Conservation (phyloP, 257 asterid species). For the Verbena officinalis region DNA sequence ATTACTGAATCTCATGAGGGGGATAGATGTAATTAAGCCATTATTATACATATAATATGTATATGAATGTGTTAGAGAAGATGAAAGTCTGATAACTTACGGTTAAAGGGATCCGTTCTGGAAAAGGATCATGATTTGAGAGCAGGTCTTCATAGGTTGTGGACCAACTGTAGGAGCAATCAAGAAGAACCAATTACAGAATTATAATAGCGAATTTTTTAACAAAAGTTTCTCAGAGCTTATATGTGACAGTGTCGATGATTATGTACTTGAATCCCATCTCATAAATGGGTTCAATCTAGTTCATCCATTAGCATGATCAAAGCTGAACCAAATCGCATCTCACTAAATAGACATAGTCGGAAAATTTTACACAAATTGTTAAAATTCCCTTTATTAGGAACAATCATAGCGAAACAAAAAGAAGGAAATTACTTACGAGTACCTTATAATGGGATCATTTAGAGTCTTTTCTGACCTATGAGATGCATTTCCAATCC, state of each 20-base stretch:
- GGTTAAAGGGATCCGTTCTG: slow-evolving; percentile 68
- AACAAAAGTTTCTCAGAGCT: too few relatives aligned
- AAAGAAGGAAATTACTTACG: neutral
- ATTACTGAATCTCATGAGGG: too few relatives aligned
- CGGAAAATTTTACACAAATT: neutral
- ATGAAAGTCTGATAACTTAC: slow-evolving; percentile 44
- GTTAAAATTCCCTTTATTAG: neutral
- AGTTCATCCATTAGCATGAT: neutral
- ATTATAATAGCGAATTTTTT: neutral
- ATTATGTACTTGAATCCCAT: neutral
- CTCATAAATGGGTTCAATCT: neutral
- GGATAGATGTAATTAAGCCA: too few relatives aligned
- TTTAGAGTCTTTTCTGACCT: slow-evolving; percentile 51
- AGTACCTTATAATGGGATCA: slow-evolving; percentile 86
- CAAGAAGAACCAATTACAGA: neutral
- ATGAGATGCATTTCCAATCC: slow-evolving; percentile 69
- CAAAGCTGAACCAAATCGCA: neutral
- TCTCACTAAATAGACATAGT: neutral
- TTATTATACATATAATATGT: too few relatives aligned
- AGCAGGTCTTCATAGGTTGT: slow-evolving; percentile 86
- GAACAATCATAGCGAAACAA: neutral
- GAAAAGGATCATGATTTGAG: slow-evolving; percentile 72
- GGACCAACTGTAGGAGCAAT: slow-evolving; percentile 77
- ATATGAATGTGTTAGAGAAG: too few relatives aligned
- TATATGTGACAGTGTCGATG: too few relatives aligned